Evolutionary conservation across 2,329 filamentous ascomycete genomes (phyloP), one percentile per base, ranked within the genome.

Genomic region (Dactylellina leptospora): DNA sequence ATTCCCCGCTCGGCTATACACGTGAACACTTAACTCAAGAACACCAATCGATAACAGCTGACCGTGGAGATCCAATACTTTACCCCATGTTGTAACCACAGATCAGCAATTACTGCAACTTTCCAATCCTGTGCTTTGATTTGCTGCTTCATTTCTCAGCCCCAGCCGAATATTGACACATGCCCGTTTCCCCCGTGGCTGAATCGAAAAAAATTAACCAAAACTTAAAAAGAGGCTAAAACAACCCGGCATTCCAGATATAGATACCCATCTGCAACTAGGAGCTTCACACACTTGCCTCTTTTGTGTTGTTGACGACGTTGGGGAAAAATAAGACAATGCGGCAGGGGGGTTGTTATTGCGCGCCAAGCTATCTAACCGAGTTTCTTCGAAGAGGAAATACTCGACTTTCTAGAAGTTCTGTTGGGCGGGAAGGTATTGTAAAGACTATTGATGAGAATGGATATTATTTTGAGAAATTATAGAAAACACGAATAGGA

Each of bases 251-350:
- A 51, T 51, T 51, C 58, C 36, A 23, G 23, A 51, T 61, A 22
- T 20, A 40, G 58, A 61, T 23, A 45, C 27, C n/a, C 23, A 51
- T 27, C 40, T 48, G 42, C 27, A 30, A 18, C 47, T 28, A 22
- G 16, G 9, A 25, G 36, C n/a, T 4, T 30, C 20, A 6, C 13
- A 13, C 30, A 61, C 22, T 36, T 61, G 40, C 58, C 58, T 42
- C 2, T 42, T 61, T 30, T 53, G 58, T 61, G 58, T 61, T 61
- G 45, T 44, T 23, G 44, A 47, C 4, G 50, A 38, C 28, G 50
- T 53, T 53, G 50, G 27, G 13, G 28, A 36, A 38, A 10, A 2
- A n/a, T 44, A 18, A 44, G 40, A 44, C 40, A 44, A 44, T 44
- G 40, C 40, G 40, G 40, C 40, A 44, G 18, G 40, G 44, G 16